Base-by-base conservation (phyloP, 345 rosid genomes). In the Sonneratia caseolaris region DNA sequence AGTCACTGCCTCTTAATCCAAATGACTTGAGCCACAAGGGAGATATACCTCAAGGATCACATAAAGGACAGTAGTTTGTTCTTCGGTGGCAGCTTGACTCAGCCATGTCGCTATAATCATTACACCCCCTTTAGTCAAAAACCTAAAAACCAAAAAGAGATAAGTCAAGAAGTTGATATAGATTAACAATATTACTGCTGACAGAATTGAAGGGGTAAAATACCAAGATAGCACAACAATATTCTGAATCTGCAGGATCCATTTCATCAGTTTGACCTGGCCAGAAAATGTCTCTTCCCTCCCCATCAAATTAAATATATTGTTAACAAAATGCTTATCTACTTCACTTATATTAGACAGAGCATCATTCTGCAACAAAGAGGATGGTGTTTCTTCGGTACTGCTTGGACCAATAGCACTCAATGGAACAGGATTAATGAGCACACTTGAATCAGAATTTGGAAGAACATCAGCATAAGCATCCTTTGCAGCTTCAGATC, bases 91-190 rank as follows among this genome's bases (percentile, higher is more conserved):
- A 43, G 96, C 98, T 87, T 86, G 86, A 83, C 87, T 88, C 83
- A 96, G 78, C 97, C 98, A 96, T 59, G 98, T 89, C 53, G 94
- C 96, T 78, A 96, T 77, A 73, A 92, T 91, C 89, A 96, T 89
- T 73, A 88, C 89, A 66, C 98, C 98, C 48, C 98, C 98, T 86
- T 86, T 86, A 70, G 79, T 79, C 77, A 96, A 79, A 84, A 96
- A 92, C 97, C 99, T 96, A 81, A 37, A 78, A 78, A 74, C 66
- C 55, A 53, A 70, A 35, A 75, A 85, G 45, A 11, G 67, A 62
- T 40, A 37, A 69, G 64, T 62, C 55, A 40, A 22, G 61, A 27
- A 35, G 47, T 70, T 45, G 74, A n/a, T 37, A 59, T 69, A 74
- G n/a, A 7, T 38, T 57, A 2, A 43, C 36, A 55, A 40, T 9